Evolutionary conservation across 129 eudicot species (phyloP).

Genomic region (Helianthus annuus): HanXRQr2.0-SUNRISE NC_035438.2:98458381-98458880

Average conservation of each 20-base stretch:
- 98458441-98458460: conserved; percentile 76
- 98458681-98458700: conserved; percentile 94
- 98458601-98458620: no score
- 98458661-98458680: conserved; percentile 90
- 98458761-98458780: not conserved
- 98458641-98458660: conserved; percentile 61
- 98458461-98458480: conserved; percentile 57
- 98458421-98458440: conserved; percentile 40
- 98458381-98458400: conserved; percentile 81
- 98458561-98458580: no score
- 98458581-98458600: no score
- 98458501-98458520: not conserved
- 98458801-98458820: no score
- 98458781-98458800: conserved; percentile 4
- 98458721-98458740: conserved; percentile 90
- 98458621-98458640: not conserved
- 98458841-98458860: conserved; percentile 94
- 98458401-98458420: conserved; percentile 87
- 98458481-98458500: conserved; percentile 5
- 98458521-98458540: no score
- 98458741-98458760: conserved; percentile 77
- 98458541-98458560: no score
- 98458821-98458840: conserved; percentile 14
- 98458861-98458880: conserved; percentile 86
- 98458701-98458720: conserved; percentile 90